Percentiles rank a stretch among this genome's conserved stretches.
These are phyloP conservation scores for Populus euphratica DNA, from an alignment of 345 rosid genomes.

Conservation along the genomic window DNA sequence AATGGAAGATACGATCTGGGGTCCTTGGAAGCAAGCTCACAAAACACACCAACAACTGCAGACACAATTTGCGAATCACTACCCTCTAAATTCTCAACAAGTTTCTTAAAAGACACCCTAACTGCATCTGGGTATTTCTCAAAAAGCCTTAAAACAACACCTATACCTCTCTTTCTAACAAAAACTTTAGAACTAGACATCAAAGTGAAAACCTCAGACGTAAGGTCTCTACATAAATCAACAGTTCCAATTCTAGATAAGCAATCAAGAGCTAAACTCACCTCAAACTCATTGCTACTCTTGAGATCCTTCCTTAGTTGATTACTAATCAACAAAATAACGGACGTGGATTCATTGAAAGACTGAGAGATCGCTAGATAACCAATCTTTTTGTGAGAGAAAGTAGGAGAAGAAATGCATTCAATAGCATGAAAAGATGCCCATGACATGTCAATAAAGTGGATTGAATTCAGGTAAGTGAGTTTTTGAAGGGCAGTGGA, in stretches of 20 bases:
- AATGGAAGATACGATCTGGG: slow-evolving; percentile 74
- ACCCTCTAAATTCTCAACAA: slow-evolving; percentile 86
- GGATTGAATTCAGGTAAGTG: slow-evolving; percentile 67
- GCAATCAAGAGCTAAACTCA: slow-evolving; percentile 78
- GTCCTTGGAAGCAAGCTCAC: slow-evolving; percentile 70
- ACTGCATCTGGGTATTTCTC: slow-evolving; percentile 87
- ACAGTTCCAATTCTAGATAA: slow-evolving; percentile 62
- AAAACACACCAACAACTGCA: slow-evolving; percentile 76
- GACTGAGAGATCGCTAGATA: slow-evolving; percentile 81
- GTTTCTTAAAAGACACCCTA: slow-evolving; percentile 79
- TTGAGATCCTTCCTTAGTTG: slow-evolving; percentile 84
- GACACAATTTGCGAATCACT: slow-evolving; percentile 57
- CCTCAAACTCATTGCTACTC: slow-evolving; percentile 66
- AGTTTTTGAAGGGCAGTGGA: slow-evolving; percentile 86
- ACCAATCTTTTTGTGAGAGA: slow-evolving; percentile 68
- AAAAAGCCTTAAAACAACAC: slow-evolving; percentile 70
- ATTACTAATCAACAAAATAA: slow-evolving; percentile 72
- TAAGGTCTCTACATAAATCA: slow-evolving; percentile 87
- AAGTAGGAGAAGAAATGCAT: slow-evolving; percentile 70
- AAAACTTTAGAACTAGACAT: slow-evolving; percentile 59
- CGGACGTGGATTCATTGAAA: slow-evolving; percentile 75
- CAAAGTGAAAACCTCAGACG: slow-evolving; percentile 74
- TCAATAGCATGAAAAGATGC: slow-evolving; percentile 87
- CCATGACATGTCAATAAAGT: slow-evolving; percentile 79
- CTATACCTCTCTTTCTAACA: slow-evolving; percentile 72